Evolutionary conservation across 345 rosid species (phyloP).

Genomic region (Corymbia maculata): DNA sequence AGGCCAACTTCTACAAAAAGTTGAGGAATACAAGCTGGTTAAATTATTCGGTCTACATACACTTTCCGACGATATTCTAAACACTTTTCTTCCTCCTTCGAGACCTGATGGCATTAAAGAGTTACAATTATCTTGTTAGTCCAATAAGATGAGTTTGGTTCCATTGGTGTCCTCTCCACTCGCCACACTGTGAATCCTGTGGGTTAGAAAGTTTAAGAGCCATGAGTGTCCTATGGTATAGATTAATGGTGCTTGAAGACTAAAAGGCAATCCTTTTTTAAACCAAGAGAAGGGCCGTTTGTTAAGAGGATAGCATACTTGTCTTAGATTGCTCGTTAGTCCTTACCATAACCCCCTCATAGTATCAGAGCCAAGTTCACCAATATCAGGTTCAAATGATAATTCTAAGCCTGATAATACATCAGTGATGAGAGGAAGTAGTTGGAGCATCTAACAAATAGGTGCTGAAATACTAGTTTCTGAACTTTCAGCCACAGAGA

Average conservation of each 20-base stretch:
- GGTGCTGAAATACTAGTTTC: not conserved
- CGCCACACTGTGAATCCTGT: not conserved
- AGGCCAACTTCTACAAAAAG: not conserved
- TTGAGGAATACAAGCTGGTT: not conserved
- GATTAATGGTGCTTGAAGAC: not conserved
- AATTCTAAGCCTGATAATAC: not conserved
- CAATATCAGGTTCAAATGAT: not conserved
- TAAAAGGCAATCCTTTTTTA: not conserved
- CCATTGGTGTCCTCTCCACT: not conserved
- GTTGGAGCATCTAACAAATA: not conserved
- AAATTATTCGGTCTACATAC: not conserved
- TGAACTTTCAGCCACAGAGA: not conserved
- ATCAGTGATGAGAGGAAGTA: not conserved
- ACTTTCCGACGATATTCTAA: not conserved
- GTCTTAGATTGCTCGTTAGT: not conserved
- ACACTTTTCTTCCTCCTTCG: not conserved
- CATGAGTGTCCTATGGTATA: not conserved
- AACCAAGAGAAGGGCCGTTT: not conserved
- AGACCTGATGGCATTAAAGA: not conserved
- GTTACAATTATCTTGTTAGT: not conserved
- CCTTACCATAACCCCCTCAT: not conserved
- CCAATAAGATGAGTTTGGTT: not conserved
- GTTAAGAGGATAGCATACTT: not conserved
- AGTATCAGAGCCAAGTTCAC: not conserved
- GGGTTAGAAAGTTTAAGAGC: not conserved